These are phyloP conservation scores for Jackrogersella minutella DNA, from an alignment of 495 filamentous ascomycete species.

Conservation along the genomic window DNA sequence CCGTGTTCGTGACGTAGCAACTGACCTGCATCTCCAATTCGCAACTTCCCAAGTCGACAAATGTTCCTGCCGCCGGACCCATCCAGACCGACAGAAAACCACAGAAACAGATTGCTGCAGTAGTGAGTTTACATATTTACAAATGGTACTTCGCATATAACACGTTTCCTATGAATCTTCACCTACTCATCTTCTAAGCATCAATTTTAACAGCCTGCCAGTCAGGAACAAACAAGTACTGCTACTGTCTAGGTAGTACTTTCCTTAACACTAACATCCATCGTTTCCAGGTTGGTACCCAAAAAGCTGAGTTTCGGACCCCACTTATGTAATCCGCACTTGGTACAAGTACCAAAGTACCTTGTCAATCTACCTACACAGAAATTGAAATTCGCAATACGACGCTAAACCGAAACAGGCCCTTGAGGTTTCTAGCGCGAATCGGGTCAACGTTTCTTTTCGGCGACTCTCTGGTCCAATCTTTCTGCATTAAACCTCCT, in stretches of 20 bases:
- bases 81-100: conserved; percentile 14
- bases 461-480: conserved; percentile 35
- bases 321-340: conserved; percentile 14
- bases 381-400: conserved; percentile 37
- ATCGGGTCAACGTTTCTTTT: conserved; percentile 41
- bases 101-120: conserved; percentile 4
- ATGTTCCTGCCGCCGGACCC: conserved; percentile 28
- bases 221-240: no score
- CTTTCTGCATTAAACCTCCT: conserved; percentile 43
- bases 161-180: conserved; percentile 6
- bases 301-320: not conserved
- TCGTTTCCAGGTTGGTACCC: not conserved
- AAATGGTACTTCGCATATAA: not conserved
- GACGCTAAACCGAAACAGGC: conserved; percentile 24
- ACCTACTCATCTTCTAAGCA: no score
- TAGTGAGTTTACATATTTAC: not conserved
- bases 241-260: no score
- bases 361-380: not conserved
- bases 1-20: conserved; percentile 37
- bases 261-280: no score
- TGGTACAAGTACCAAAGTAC: not conserved
- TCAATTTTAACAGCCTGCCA: no score
- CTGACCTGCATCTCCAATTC: conserved; percentile 30
- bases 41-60: not conserved
- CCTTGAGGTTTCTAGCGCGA: conserved; percentile 28